Evolutionary conservation across 345 rosid species (phyloP).

Genomic region (Rhodamnia rubescens): DNA sequence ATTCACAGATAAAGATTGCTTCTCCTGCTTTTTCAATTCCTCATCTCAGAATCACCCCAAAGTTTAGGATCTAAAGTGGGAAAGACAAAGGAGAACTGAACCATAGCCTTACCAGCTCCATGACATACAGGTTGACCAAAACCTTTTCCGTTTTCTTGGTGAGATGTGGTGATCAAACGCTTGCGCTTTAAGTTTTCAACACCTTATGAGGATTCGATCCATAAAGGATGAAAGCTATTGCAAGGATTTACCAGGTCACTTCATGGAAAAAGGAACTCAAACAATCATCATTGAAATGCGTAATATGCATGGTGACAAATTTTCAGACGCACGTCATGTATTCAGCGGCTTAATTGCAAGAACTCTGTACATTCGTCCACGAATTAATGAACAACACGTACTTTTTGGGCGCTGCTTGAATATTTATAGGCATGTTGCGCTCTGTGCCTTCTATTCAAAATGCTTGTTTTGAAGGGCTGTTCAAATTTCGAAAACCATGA

Average conservation of each 20-base stretch:
- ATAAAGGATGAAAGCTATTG: background rate
- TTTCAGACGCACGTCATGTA: background rate
- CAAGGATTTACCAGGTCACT: background rate
- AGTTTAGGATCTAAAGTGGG: background rate
- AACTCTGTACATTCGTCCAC: background rate
- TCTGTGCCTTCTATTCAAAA: background rate
- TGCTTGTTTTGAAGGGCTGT: background rate
- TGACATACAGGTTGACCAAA: background rate
- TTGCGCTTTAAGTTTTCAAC: background rate
- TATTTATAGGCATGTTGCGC: no score
- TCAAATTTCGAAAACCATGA: background rate
- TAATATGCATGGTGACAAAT: background rate
- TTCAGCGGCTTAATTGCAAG: background rate
- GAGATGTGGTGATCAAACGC: background rate
- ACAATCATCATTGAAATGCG: background rate
- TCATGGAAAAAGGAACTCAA: background rate
- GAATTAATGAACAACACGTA: background rate
- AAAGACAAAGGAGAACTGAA: background rate
- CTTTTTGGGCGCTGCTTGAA: background rate
- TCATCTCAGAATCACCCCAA: background rate
- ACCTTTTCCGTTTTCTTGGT: background rate
- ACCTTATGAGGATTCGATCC: background rate
- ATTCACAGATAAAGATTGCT: background rate
- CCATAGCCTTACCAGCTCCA: background rate
- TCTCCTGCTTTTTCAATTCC: background rate